Base-by-base conservation (phyloP, 441 rosid species). In the Aquilaria agallochum region DNA sequence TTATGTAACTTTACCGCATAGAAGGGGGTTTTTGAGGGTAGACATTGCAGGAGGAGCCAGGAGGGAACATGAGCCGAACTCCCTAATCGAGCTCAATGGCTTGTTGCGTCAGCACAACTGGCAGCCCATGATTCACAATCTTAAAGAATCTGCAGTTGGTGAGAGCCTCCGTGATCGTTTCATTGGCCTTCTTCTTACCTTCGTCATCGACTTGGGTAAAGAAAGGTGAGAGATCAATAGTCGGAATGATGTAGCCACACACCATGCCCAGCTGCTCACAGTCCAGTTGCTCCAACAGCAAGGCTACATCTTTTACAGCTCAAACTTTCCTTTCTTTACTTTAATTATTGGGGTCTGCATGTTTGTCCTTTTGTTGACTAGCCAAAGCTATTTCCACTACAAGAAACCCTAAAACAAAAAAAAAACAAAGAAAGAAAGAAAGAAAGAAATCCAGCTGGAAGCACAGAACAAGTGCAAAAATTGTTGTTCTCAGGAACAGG, bases 121-220 rank as follows among this genome's bases (percentile, higher is more conserved):
- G 68, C 9, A 80, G 66, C 4, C 88, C 86, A 49, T 77, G 86
- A 67, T 77, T 82, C 40, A 58, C 74, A 13, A 82, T 68, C 50
- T 85, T 83, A 76, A 85, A 78, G 71, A 80, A 80, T 12, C 90
- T 83, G 56, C 56, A 69, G 11, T 73, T 71, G 4, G 74, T 59
- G 55, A 85, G 79, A 14, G 85, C 84, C 58, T 72, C 27, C 15
- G 34, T 42, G n/a, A 82, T 71, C 51, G 61, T 46, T 59, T 78
- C 78, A 47, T 50, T 42, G 66, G 77, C 83, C 55, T 59, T 59
- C 54, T 64, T 77, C 62, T 65, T 68, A 60, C 70, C 70, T 7
- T 58, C 68, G 4, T 75, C 74, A 20, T 82, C 40, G 5, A 53
- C 73, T 63, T 66, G 75, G 49, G 20, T 14, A 11, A 80, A 60